These are phyloP conservation scores for Penicillium coffeae DNA, from an alignment of 495 filamentous ascomycete genomes.

Conservation along the genomic window DNA sequence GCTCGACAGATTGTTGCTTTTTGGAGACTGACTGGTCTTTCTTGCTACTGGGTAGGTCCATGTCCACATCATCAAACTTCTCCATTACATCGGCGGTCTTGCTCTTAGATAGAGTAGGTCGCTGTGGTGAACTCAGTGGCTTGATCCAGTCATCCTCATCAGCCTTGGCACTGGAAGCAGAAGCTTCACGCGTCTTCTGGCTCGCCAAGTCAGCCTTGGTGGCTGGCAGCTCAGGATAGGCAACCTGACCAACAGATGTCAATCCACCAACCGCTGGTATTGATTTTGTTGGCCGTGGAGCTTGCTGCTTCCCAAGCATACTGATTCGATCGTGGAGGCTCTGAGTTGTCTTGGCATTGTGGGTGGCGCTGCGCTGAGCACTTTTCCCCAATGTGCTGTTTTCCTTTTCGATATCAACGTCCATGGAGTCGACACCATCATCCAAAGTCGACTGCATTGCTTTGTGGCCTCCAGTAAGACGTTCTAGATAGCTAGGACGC, in stretches of 20 bases:
- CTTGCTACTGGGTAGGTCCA: constrained; percentile 8
- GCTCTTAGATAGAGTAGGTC: constrained; percentile 51
- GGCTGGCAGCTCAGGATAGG: constrained; percentile 55
- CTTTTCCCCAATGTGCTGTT: constrained; percentile 33
- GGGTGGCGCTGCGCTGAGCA: constrained; percentile 50
- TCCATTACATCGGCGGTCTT: constrained; percentile 59
- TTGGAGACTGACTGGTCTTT: constrained; percentile 2
- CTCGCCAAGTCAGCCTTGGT: constrained; percentile 34
- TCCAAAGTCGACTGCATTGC: constrained; percentile 13
- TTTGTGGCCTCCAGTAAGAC: constrained; percentile 39
- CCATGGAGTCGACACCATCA: constrained; percentile 52
- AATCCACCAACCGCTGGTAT: constrained; percentile 49
- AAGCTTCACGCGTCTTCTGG: constrained; percentile 25
- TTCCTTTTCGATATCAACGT: constrained; percentile 54
- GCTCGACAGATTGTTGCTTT: constrained; percentile 18
- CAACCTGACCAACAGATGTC: constrained; percentile 32
- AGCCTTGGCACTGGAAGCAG: constrained; percentile 29
- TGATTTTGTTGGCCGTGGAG: constrained; percentile 66
- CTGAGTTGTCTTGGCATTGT: constrained; percentile 89
- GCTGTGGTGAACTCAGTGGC: constrained; percentile 46
- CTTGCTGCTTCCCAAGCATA: constrained; percentile 80
- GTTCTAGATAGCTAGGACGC: constrained; percentile 56
- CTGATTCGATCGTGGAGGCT: constrained; percentile 88
- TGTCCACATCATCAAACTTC: constrained; percentile 29
- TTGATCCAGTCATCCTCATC: constrained; percentile 86